Base-by-base conservation (phyloP, 108 stramenopile genomes). In the Stephanodiscus triporus region DNA sequence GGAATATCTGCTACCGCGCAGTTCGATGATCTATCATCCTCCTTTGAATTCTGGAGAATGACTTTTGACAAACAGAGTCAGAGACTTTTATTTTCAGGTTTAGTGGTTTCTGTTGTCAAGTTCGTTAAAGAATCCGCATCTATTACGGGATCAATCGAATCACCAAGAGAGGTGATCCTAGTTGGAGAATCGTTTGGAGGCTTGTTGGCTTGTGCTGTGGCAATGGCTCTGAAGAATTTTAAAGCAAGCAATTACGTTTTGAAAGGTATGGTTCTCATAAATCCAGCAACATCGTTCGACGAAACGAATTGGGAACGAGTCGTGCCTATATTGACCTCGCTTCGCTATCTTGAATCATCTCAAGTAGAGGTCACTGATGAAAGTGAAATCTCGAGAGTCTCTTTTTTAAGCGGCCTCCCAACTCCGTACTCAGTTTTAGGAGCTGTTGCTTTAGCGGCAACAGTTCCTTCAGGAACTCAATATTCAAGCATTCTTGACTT, bases 141-240 rank as follows among this genome's bases (percentile, higher is more conserved):
- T 0, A 23, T 62, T 19, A 42, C 32, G 4, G 50, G 40, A 58
- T 24, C 74, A 2, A 26, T 11, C n/a, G 63, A 60, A 5, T 54
- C 74, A 34, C 67, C 83, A 14, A 77, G 91, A 37, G 65, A 84
- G 11, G 76, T 90, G 0, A 91, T 86, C 50, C 22, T 97, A 29
- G 88, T 95, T 63, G 96, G 91, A 30, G 96, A 97, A 75, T 85
- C 83, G 29, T 94, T 95, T 71, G 96, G 96, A 17, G 96, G 94
- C 4, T 49, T 94, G 4, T 48, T 97, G 38, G 89, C 96, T 29
- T 70, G 88, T 26, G 87, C 86, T 9, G 88, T 90, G 22, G 89
- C 90, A 0, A 73, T 94, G 64, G 70, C 78, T 54, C 43, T 91
- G 54, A 80, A 82, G 37, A 70, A 59, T 10, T 4, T 13, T 14